These are phyloP conservation scores for Aspergillus quadricinctus DNA, from an alignment of 2,329 filamentous ascomycete genomes.

Conservation along the genomic window DNA sequence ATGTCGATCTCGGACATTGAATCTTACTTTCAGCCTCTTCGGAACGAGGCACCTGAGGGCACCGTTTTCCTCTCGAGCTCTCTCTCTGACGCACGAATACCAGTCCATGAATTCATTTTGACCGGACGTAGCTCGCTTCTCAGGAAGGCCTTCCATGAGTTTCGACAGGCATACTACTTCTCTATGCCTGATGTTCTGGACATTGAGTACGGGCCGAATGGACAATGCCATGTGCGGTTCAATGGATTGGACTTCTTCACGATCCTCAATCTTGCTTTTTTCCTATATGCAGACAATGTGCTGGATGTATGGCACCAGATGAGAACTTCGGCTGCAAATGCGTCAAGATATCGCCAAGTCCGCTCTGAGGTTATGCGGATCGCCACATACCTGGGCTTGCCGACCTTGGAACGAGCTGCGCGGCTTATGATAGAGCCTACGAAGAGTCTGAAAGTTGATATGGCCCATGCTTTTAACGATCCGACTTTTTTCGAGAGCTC, in stretches of 20 bases:
- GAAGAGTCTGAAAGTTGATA: conserved; percentile 62
- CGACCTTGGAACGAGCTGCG: conserved; percentile 69
- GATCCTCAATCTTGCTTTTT: conserved; percentile 73
- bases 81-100: conserved; percentile 65
- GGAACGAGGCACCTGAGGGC: conserved; percentile 21
- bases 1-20: conserved; percentile 46
- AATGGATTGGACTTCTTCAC: conserved; percentile 70
- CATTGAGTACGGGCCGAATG: conserved; percentile 50
- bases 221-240: conserved; percentile 60
- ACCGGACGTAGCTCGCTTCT: conserved; percentile 68
- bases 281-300: conserved; percentile 72
- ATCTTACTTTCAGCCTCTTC: conserved; percentile 29
- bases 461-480: conserved; percentile 66
- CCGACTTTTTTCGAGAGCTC: conserved; percentile 69
- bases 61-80: conserved; percentile 50
- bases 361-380: conserved; percentile 83
- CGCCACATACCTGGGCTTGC: conserved; percentile 67
- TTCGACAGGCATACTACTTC: conserved; percentile 52
- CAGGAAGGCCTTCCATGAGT: conserved; percentile 57
- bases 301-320: conserved; percentile 85
- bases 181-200: conserved; percentile 58
- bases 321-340: conserved; percentile 59
- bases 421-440: conserved; percentile 67
- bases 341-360: conserved; percentile 72
- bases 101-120: conserved; percentile 78